Percentiles rank a stretch among this genome's conserved stretches.
Conservation (phyloP, 2,329 filamentous ascomycete genomes). For the Diaporthe vaccinii region DNA sequence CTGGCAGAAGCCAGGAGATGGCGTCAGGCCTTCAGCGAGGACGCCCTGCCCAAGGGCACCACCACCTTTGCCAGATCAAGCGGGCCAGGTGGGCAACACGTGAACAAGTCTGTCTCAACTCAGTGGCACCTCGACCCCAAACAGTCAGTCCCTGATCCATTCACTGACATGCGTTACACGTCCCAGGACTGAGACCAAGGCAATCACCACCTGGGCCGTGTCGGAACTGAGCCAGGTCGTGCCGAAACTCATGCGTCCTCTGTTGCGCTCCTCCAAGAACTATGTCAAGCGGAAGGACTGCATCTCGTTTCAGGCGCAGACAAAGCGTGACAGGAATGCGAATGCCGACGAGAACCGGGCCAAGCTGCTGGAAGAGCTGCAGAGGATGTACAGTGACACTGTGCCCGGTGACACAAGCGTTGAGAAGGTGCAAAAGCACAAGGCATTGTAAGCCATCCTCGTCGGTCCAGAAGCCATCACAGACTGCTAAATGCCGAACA, state of each 20-base stretch:
- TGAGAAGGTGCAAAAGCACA: slow-evolving; percentile 63
- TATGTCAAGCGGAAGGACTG: slow-evolving; percentile 66
- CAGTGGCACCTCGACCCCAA: not conserved
- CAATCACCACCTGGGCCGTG: slow-evolving; percentile 66
- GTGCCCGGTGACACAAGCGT: slow-evolving; percentile 62
- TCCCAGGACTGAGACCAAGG: slow-evolving; percentile 70
- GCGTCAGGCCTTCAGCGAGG: slow-evolving; percentile 59
- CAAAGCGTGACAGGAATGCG: slow-evolving; percentile 63
- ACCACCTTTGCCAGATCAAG: slow-evolving; percentile 71
- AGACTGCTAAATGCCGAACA: slow-evolving; percentile 46
- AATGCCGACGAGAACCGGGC: slow-evolving; percentile 67
- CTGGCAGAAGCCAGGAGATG: slow-evolving; percentile 66
- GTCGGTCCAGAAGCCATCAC: slow-evolving; percentile 13
- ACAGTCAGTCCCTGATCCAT: not conserved
- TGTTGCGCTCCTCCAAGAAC: slow-evolving; percentile 66
- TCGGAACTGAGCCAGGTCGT: slow-evolving; percentile 60
- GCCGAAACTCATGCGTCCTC: slow-evolving; percentile 61
- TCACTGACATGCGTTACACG: not conserved
- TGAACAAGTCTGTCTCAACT: slow-evolving; percentile 68
- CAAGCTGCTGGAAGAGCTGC: slow-evolving; percentile 63
- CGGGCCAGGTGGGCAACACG: slow-evolving; percentile 72
- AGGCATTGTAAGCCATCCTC: slow-evolving; percentile 57
- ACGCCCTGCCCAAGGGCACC: slow-evolving; percentile 62
- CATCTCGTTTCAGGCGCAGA: slow-evolving; percentile 69
- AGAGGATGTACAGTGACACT: slow-evolving; percentile 59